Base-by-base conservation (phyloP, 257 asterid genomes). In the Mentha longifolia region DNA sequence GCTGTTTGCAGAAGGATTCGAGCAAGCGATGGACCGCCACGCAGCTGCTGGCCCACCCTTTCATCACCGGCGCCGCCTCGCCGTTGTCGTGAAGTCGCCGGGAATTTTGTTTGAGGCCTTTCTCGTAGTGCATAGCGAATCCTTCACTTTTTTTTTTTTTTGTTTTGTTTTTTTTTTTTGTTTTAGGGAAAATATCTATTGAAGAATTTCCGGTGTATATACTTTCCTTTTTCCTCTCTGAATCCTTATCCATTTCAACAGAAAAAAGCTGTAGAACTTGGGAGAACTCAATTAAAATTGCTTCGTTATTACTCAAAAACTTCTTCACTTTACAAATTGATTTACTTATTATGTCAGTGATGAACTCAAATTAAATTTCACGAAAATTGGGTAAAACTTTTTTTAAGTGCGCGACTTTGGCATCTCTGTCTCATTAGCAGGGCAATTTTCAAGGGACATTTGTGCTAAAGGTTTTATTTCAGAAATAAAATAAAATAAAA, bases 1-100 rank as follows among this genome's bases (percentile, higher is more conserved):
- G 96, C 80, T 93, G 98, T 57, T 78, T 93, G 75, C 96, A 88
- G 81, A 93, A 93, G 85, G 98, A 93, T 43, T 87, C 96, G 1
- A 77, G 84, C 70, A 85, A 86, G 35, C 73, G 97, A 68, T 89
- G 92, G 96, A 88, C 77, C 30, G 90, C 95, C 0, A 75, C 85
- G 22, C 86, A 85, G 71, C 82, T 92, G 11, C 61, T 88, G 65
- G 43, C 74, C 17, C 98, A 92, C 75, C 96, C 96, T 5, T 92
- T 90, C 72, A 79, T 85, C 51, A 33, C 70, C 60, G 47, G 62
- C 25, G 56, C 61, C 30, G 74, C 68, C 2, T 63, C 30, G 82
- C 70, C 66, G 47, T 79, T 68, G 0, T 14, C 17, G 3, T 66
- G 58, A 43, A 67, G 59, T 39, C 39, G 77, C 66, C 59, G 65